Conservation (phyloP, 371 early-diverging fungal species). For the Apophysomyces trapeziformis region DNA sequence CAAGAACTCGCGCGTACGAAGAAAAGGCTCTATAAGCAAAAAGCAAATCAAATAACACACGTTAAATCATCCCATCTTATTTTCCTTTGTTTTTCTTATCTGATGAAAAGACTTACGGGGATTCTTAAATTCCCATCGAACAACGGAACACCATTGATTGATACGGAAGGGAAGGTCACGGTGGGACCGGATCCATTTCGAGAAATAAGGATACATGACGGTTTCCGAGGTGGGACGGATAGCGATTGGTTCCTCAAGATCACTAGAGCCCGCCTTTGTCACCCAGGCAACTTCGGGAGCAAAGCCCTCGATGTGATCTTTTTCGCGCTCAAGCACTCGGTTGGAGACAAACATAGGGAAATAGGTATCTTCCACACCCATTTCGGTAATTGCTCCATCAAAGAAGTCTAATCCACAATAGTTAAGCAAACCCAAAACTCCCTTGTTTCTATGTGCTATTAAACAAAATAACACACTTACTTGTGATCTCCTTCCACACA, state of each 20-base stretch:
- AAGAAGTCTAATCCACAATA: conserved; percentile 76
- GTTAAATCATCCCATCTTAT: neutral
- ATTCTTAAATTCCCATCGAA: conserved; percentile 99
- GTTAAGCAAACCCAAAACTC: neutral
- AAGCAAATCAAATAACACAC: conserved; percentile 8
- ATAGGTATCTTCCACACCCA: conserved; percentile 98
- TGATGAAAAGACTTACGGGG: conserved; percentile 70
- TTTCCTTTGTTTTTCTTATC: neutral
- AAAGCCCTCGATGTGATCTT: conserved; percentile 99
- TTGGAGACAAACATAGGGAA: conserved; percentile 99
- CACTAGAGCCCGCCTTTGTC: conserved; percentile 94
- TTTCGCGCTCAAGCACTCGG: conserved; percentile 93
- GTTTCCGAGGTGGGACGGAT: conserved; percentile 99
- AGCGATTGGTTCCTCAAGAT: conserved; percentile 97
- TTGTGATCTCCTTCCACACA: conserved; percentile 97
- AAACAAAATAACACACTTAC: conserved; percentile 46
- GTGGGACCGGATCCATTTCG: conserved; percentile 99
- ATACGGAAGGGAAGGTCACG: conserved; percentile 98
- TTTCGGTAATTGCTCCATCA: conserved; percentile 86
- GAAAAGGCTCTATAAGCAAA: conserved; percentile 85
- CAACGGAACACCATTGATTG: conserved; percentile 99
- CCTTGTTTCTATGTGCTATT: neutral
- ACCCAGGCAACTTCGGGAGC: conserved; percentile 99
- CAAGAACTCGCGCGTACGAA: conserved; percentile 99
- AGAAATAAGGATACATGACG: conserved; percentile 99